Evolutionary conservation across 2,329 filamentous ascomycete genomes (phyloP), one percentile per base, ranked within the genome.

Genomic region (Colletotrichum cereale): DNA sequence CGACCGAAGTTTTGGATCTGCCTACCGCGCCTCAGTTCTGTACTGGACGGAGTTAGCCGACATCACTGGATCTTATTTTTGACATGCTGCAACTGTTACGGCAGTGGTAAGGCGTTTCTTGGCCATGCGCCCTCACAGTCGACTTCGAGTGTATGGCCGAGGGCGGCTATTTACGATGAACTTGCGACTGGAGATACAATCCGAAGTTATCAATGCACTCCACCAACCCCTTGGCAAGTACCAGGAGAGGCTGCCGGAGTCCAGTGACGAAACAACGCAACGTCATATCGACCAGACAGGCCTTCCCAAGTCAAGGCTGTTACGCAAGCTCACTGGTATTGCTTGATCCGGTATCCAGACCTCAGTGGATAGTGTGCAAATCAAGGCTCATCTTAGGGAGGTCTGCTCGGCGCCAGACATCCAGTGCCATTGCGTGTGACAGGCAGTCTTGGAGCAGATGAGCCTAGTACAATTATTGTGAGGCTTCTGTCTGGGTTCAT

Each of bases 1-100:
- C 58, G n/a, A 47, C n/a, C 31, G 44, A 62, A 50, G n/a, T n/a
- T 26, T 31, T 44, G 47, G 10, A n/a, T 60, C 24, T 60, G 29
- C 56, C 16, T 60, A 34, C 26, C 56, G 29, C 24, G 47, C 26
- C 40, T 47, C 10, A 47, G 40, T 24, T 38, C 40, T 24, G 26
- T 44, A 14, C 56, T 24, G 3, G 56, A 60, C 24, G 40, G 56
- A 14, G 38, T 60, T 11, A 21, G 7, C n/a, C 16, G 56, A 29
- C 6, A 14, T 1, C 44, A 47, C n/a, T 24, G 40, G 50, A 38
- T 8, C 26, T 55, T 14, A 31, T 44, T 10, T 44, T 55, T 18
- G 48, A 63, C 47, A 18, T 21, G 18, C 40, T 18, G 1, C 40
- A 18, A 42, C 14, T 63, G 61, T 36, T 48, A 55, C n/a, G 48